Evolutionary conservation across 208 protist species (phyloP).

Genomic region (Crithidia mellificae): DNA sequence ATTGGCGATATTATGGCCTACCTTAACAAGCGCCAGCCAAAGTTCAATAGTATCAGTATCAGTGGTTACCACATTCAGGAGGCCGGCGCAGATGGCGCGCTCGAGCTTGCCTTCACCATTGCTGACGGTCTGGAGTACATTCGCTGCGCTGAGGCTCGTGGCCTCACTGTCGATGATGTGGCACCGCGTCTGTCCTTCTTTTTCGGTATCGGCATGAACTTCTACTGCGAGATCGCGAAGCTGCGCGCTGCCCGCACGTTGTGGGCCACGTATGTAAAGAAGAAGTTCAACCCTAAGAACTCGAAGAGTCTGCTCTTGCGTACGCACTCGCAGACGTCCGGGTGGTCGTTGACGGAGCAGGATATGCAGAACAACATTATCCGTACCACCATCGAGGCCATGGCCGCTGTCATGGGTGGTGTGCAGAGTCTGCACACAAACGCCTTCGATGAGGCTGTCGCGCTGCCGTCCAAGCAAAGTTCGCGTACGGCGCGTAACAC

Average conservation of each 20-base stretch:
- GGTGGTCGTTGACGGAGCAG: slow-evolving; percentile 96
- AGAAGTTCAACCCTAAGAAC: slow-evolving; percentile 93
- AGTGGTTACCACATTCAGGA: slow-evolving; percentile 98
- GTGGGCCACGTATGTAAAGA: slow-evolving; percentile 93
- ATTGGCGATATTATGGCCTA: slow-evolving; percentile 96
- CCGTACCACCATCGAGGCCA: slow-evolving; percentile 96
- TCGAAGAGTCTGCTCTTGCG: slow-evolving; percentile 87
- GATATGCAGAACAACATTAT: slow-evolving; percentile 97
- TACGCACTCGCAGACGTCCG: slow-evolving; percentile 97
- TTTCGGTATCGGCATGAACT: slow-evolving; percentile 97
- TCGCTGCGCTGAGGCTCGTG: slow-evolving; percentile 54
- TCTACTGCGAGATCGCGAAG: slow-evolving; percentile 97
- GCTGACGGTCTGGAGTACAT: slow-evolving; percentile 96
- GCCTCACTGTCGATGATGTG: slow-evolving; percentile 92
- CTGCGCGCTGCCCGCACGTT: slow-evolving; percentile 93
- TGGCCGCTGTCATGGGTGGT: slow-evolving; percentile 94
- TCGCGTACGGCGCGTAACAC: slow-evolving; percentile 95
- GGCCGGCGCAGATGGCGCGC: slow-evolving; percentile 85
- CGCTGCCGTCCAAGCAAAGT: slow-evolving; percentile 92
- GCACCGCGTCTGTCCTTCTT: slow-evolving; percentile 96
- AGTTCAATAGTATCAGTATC: slow-evolving; percentile 95
- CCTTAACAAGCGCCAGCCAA: slow-evolving; percentile 92
- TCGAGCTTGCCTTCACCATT: slow-evolving; percentile 96
- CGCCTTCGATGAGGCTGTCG: slow-evolving; percentile 95
- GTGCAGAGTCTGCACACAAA: slow-evolving; percentile 96